Base-by-base conservation (phyloP, 192 early-diverging fungal species). In the Coemansia reversa region DNA sequence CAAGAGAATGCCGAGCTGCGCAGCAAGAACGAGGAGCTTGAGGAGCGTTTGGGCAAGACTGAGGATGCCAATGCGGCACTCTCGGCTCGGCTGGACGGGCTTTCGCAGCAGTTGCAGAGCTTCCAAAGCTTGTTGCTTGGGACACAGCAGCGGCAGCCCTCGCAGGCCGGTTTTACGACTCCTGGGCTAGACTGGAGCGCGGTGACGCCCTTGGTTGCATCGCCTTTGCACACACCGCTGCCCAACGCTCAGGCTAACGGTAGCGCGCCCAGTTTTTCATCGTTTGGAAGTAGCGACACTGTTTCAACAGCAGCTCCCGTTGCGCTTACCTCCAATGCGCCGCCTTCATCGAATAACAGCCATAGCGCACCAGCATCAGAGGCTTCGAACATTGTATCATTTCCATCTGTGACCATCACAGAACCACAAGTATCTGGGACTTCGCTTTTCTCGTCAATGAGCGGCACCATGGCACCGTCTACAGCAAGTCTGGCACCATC, bases 1-100 rank as follows among this genome's bases (percentile, higher is more conserved):
- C 79, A 81, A 54, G 88, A 91, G 60, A 94, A 94, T 72, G 80
- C 76, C 5, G 70, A 75, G 2, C 75, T 94, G 50, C 65, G 55
- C 11, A 66, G 58, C 39, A 80, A 74, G 77, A 80, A 80, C 69
- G 62, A 60, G 32, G 69, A 67, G 68, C 77, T 80, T 3, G 77
- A 74, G 69, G 52, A 66, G 68, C 67, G 77, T 8, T 56, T 80
- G 45, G 62, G 69, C 62, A 63, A 25, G 52, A 59, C 77, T 19
- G 77, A 80, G 63, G 66, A 65, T 2, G 35, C 65, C 48, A 80
- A 80, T 55, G 42, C 42, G 5, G 71, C 57, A 11, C 62, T 80
- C 20, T 67, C 77, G 18, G 65, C 58, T 12, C 65, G 60, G 51
- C 77, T 80, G 23, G 77, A 80, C 25, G 51, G 51, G 24, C 65